Evolutionary conservation across 805 yeast species (phyloP).

Genomic region (Sungouiella blattae): DNA sequence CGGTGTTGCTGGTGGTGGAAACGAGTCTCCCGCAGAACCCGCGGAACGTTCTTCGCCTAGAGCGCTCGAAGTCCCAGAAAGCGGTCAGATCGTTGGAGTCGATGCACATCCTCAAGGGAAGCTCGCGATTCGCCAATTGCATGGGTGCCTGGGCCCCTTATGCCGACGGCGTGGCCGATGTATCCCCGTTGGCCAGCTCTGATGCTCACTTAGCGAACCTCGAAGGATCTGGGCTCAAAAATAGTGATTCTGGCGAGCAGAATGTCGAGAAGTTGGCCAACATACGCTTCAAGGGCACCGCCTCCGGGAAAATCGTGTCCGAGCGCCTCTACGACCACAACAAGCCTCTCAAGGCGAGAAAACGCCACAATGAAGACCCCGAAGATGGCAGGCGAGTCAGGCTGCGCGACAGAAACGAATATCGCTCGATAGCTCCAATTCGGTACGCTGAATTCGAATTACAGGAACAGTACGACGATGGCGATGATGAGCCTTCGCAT

Average conservation of each 20-base stretch:
- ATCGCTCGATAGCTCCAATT: conserved; percentile 56
- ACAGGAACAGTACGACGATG: conserved; percentile 24
- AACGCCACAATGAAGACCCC: conserved; percentile 10
- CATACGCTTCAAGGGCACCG: conserved; percentile 60
- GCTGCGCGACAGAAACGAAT: conserved; percentile 21
- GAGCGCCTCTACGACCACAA: conserved; percentile 38
- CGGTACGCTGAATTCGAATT: conserved; percentile 48
- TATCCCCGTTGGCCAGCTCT: conserved; percentile 53
- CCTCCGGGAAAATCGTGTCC: conserved; percentile 31
- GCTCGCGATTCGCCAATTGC: conserved; percentile 57
- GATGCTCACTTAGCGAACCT: conserved; percentile 40
- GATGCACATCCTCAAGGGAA: conserved; percentile 57
- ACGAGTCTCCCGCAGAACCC: conserved; percentile 46
- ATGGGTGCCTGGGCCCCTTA: conserved; percentile 73
- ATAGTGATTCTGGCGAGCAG: conserved; percentile 10
- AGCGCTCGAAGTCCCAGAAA: conserved; percentile 34
- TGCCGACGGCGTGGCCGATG: conserved; percentile 65
- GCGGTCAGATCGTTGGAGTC: conserved; percentile 48
- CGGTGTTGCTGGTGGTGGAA: conserved; percentile 61
- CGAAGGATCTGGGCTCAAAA: conserved; percentile 20
- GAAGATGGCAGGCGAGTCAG: conserved; percentile 20
- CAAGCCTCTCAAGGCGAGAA: conserved; percentile 17
- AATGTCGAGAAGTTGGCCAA: conserved; percentile 44
- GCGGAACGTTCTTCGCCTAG: conserved; percentile 36
- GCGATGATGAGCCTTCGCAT: conserved; percentile 14